These are phyloP conservation scores for Hypericum perforatum DNA, from an alignment of 345 rosid genomes.

Conservation along the genomic window DNA sequence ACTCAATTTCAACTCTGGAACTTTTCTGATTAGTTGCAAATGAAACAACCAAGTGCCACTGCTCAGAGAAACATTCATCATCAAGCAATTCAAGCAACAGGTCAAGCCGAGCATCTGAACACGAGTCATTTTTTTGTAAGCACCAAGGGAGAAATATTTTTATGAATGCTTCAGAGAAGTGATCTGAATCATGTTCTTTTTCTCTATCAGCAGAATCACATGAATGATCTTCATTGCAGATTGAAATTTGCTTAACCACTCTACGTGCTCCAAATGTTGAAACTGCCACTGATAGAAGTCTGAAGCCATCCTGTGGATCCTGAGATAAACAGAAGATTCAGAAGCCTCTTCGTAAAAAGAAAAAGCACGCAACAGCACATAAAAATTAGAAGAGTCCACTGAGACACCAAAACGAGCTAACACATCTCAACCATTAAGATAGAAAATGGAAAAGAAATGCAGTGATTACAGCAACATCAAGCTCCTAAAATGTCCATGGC, in stretches of 20 bases:
- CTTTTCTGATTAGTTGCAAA: constrained; percentile 34
- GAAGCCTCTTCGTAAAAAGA: neutral
- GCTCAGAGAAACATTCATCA: constrained; percentile 67
- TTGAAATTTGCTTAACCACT: constrained; percentile 33
- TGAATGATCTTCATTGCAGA: constrained; percentile 18
- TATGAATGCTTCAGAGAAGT: constrained; percentile 45
- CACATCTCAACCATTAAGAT: no score
- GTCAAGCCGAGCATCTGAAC: constrained; percentile 49
- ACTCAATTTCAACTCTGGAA: constrained; percentile 23
- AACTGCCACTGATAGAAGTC: constrained; percentile 57
- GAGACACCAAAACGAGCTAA: no score
- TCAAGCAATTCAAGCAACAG: constrained; percentile 65
- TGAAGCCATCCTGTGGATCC: constrained; percentile 62
- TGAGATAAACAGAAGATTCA: constrained; percentile 24
- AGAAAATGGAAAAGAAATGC: no score
- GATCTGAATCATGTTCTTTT: constrained; percentile 29
- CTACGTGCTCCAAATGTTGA: constrained; percentile 73
- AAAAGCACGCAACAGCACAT: no score
- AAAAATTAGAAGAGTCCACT: neutral
- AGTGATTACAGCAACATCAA: no score
- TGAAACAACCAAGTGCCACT: constrained; percentile 57
- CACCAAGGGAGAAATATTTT: constrained; percentile 87
- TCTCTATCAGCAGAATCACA: constrained; percentile 23
- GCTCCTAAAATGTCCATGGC: no score
- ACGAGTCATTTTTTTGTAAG: constrained; percentile 38